Percentiles rank a stretch among this genome's conserved stretches.
Evolutionary conservation across 2,329 filamentous ascomycete genomes (phyloP).

Genomic region (Aspergillus carbonarius): DNA sequence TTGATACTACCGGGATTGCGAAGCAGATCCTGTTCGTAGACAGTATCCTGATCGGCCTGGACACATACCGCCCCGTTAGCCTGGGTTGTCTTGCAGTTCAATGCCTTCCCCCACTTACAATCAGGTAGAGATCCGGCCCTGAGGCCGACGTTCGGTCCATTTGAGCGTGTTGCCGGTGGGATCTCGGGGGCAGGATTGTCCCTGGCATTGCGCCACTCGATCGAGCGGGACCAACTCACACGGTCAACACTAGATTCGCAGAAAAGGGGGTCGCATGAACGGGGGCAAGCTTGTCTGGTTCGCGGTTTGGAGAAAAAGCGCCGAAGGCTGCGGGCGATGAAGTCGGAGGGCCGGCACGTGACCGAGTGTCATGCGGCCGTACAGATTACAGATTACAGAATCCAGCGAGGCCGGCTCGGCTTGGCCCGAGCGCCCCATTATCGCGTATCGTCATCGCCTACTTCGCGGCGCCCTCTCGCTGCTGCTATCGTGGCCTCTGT

Average conservation of each 20-base stretch:
- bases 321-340: slow-evolving; percentile 24
- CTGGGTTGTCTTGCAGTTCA: slow-evolving; percentile 24
- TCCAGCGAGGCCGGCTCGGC: neutral
- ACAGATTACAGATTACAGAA: too few species aligned
- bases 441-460: slow-evolving; percentile 31
- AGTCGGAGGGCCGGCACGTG: slow-evolving; percentile 30
- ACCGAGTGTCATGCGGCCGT: slow-evolving; percentile 18
- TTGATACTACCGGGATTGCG: slow-evolving; percentile 82
- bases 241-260: slow-evolving; percentile 29
- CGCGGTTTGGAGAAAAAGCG: slow-evolving; percentile 19
- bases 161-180: slow-evolving; percentile 44
- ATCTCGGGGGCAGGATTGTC: slow-evolving; percentile 49
- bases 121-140: slow-evolving; percentile 47
- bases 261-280: slow-evolving; percentile 27
- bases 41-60: slow-evolving; percentile 80
- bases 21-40: slow-evolving; percentile 95
- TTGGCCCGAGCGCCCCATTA: slow-evolving; percentile 23
- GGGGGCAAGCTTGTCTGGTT: slow-evolving; percentile 29
- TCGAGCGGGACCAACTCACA: slow-evolving; percentile 37
- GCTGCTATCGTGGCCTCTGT: slow-evolving; percentile 17
- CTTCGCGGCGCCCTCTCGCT: slow-evolving; percentile 13
- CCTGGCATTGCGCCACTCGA: slow-evolving; percentile 51
- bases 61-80: slow-evolving; percentile 37
- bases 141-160: slow-evolving; percentile 44
- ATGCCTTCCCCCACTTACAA: slow-evolving; percentile 34